Base-by-base conservation (phyloP, 176 grass and related monocot species). In the Melocanna baccifera region DNA sequence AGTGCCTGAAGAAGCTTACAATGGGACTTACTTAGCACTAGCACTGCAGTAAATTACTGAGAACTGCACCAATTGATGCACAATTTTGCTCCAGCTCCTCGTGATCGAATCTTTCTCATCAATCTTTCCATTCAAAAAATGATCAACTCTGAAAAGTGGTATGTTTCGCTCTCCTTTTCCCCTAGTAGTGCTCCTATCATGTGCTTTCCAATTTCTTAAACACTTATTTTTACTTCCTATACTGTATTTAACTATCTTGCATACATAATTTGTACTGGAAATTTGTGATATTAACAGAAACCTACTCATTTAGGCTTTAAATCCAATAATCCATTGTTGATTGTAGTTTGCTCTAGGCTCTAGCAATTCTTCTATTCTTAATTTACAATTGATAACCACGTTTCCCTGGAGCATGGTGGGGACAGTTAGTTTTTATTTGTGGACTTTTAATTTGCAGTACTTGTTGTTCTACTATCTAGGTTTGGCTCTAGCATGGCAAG, bases 71-170 rank as follows among this genome's bases (percentile, higher is more conserved):
- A 58, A 20, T 67, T 67, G 58, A 81, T 81, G 71, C 26, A 75
- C 41, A 75, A 42, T 80, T 72, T 75, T 62, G 48, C 63, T 80
- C 37, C 61, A 57, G 62, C 28, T 62, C 50, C 59, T 75, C 65
- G 67, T 72, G 56, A 43, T 84, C 19, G 10, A 65, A 80, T 74
- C 47, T 29, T 75, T 69, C 7, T 71, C 52, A 32, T 80, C 53
- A 76, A 47, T 76, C 25, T 85, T 84, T 76, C 71, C 55, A 56
- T 41, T 76, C 28, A 28, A 56, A 57, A 73, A 75, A 53, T 84
- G 43, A 57, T 59, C 26, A 74, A 84, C 42, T 80, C 77, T 71
- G 64, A 69, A 71, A 89, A 81, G 34, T 16, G 64, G 82, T 89
- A 76, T 81, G 79, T 25, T 36, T 70, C 22, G 12, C 4, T 69